Evolutionary conservation across 139 green algal species (phyloP).

Genomic region (Coelastrella sp.): DNA sequence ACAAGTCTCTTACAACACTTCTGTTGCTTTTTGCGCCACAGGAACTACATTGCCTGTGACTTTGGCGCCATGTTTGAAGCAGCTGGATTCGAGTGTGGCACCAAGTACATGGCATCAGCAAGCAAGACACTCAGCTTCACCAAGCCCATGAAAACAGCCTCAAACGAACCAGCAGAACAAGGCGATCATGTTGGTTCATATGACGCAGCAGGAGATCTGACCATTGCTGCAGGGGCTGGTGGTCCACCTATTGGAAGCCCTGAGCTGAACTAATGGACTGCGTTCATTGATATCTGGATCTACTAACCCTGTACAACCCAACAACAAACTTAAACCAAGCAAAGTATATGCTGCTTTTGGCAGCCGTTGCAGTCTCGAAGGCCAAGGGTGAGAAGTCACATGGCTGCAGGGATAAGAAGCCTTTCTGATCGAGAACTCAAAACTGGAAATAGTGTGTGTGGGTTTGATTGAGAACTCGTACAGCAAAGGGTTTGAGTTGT

Average conservation of each 20-base stretch:
- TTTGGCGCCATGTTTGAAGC: conserved; percentile 68
- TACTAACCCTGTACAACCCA: too few relatives aligned
- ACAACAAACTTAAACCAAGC: too few relatives aligned
- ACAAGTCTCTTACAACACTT: too few relatives aligned
- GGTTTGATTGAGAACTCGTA: too few relatives aligned
- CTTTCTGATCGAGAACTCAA: too few relatives aligned
- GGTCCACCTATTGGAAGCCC: neutral
- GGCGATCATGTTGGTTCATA: neutral
- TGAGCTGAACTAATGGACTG: neutral
- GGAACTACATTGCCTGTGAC: conserved; percentile 56
- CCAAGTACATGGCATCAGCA: conserved; percentile 74
- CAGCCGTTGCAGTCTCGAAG: too few relatives aligned
- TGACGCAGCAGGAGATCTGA: neutral
- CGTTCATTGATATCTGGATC: too few relatives aligned
- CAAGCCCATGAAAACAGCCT: conserved; percentile 63
- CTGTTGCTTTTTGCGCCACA: neutral
- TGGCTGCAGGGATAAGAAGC: too few relatives aligned
- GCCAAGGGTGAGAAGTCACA: too few relatives aligned
- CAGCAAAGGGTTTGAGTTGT: too few relatives aligned
- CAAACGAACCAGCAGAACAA: neutral
- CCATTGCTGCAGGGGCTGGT: neutral
- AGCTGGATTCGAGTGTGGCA: conserved; percentile 70
- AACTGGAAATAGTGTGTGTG: too few relatives aligned
- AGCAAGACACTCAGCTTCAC: conserved; percentile 79
- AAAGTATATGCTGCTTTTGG: too few relatives aligned